These are phyloP conservation scores for Cytospora mali DNA, from an alignment of 2,329 filamentous ascomycete species.

Conservation along the genomic window DNA sequence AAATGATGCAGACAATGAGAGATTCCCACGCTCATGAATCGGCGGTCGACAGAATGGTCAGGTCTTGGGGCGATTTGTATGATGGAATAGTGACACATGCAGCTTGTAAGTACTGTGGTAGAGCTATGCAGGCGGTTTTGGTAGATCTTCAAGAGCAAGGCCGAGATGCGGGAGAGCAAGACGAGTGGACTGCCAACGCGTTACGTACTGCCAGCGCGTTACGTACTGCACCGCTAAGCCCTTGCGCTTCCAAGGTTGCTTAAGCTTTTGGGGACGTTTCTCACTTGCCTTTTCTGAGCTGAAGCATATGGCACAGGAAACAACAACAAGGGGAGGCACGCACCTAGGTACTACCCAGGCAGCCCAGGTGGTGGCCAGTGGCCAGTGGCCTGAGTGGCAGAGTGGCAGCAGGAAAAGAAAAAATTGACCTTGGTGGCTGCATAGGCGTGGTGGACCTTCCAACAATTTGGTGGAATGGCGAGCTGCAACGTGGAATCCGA, in stretches of 20 bases:
- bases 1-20: constrained; percentile 1
- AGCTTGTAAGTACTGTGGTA: background rate
- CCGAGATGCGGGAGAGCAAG: background rate
- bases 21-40: background rate
- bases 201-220: background rate
- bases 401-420: background rate
- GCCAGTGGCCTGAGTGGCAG: no score
- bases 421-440: constrained; percentile 10
- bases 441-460: background rate
- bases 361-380: no score
- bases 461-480: background rate
- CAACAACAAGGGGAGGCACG: background rate
- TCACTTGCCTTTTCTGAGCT: background rate
- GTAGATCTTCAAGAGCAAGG: background rate
- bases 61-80: background rate
- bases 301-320: no score
- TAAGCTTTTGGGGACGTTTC: background rate
- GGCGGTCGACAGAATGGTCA: background rate
- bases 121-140: background rate
- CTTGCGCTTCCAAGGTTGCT: background rate
- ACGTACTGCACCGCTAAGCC: no score
- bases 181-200: background rate
- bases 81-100: background rate
- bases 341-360: background rate
- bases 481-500: constrained; percentile 2